These are phyloP conservation scores for Phanerodontia chrysosporium DNA, from an alignment of 768 basidiomycete species.

Conservation along the genomic window DNA sequence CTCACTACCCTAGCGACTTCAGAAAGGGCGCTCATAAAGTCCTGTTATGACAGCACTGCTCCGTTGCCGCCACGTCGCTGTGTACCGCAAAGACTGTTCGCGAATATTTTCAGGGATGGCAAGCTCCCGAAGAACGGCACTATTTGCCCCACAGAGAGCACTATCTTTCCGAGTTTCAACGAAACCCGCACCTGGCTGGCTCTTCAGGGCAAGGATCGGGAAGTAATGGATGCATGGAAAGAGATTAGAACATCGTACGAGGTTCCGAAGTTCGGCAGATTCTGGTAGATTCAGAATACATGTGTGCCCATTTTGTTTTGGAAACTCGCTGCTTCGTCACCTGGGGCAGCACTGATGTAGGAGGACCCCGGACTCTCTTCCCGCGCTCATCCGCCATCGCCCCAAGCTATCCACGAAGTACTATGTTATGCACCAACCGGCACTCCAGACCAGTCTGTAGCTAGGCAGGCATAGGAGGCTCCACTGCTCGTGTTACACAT, in stretches of 20 bases:
- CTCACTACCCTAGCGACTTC: not conserved
- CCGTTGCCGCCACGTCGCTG: not conserved
- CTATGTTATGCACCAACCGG: too few species aligned
- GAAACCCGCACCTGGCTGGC: not conserved
- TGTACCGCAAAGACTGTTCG: conserved; percentile 21
- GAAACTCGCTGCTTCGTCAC: too few species aligned
- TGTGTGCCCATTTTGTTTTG: too few species aligned
- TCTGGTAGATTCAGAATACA: too few species aligned
- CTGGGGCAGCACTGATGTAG: too few species aligned
- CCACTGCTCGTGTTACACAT: too few species aligned
- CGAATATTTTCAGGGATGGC: conserved; percentile 24
- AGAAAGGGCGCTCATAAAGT: not conserved
- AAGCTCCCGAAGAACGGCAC: conserved; percentile 19
- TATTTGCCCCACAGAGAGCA: conserved; percentile 18
- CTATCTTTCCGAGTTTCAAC: not conserved
- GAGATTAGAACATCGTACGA: not conserved
- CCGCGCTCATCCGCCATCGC: too few species aligned
- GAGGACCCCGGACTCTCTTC: too few species aligned
- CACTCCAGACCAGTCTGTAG: too few species aligned
- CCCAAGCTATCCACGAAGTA: too few species aligned
- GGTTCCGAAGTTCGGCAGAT: not conserved
- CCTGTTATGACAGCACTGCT: not conserved
- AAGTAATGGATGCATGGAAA: not conserved
- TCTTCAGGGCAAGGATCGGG: not conserved
- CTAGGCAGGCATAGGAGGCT: too few species aligned